Evolutionary conservation across 129 eudicot species (phyloP).

Genomic region (Deinandra increscens): DNA sequence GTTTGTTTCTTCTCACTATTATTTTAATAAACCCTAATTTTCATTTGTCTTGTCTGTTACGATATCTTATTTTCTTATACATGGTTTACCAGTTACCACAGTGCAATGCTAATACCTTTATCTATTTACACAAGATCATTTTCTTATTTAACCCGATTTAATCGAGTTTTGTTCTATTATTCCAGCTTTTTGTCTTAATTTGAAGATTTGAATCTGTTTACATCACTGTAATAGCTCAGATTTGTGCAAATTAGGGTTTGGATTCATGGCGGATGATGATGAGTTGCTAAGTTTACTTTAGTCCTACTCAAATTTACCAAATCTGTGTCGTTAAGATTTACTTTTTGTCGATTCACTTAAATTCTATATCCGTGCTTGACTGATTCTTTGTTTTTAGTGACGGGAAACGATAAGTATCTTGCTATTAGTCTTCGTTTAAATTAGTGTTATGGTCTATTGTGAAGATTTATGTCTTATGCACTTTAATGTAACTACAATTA

Average conservation of each 20-base stretch:
- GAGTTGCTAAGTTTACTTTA: neutral
- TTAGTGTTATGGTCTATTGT: neutral
- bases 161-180: too few species aligned
- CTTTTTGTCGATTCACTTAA: constrained; percentile 1
- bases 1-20: constrained; percentile 5
- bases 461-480: constrained; percentile 8
- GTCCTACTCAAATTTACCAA: constrained; percentile 7
- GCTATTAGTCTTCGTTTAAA: neutral
- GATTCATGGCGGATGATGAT: constrained; percentile 14
- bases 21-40: neutral
- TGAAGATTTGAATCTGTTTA: neutral
- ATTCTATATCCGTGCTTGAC: neutral
- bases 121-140: neutral
- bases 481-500: neutral
- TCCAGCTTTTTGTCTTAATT: neutral
- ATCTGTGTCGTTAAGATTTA: neutral
- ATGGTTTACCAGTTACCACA: too few species aligned
- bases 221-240: neutral
- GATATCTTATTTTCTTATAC: neutral
- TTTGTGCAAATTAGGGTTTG: constrained; percentile 8
- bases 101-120: neutral
- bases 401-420: neutral
- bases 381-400: constrained; percentile 15
- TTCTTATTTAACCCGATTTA: neutral
- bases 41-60: neutral